Evolutionary conservation across 2,329 filamentous ascomycete species (phyloP), one percentile per base, ranked within the genome.

Genomic region (Ustilaginoidea virens): DNA sequence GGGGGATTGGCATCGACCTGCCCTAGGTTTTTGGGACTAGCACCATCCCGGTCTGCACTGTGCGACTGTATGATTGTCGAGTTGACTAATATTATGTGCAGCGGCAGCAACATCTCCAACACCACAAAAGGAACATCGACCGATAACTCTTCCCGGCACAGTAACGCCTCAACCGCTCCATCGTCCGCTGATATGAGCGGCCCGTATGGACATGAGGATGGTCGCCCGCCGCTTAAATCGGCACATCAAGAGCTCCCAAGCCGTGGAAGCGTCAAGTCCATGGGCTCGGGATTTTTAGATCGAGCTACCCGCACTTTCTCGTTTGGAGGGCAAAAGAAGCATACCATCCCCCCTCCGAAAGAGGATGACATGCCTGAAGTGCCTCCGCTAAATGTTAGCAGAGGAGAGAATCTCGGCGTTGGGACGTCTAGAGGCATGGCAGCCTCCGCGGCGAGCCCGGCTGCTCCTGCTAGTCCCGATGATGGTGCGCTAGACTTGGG

Each of bases 81-180:
- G 13, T 25, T 13, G 17, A 13, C 24, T 5, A 7, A 9, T 25
- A 11, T n/a, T n/a, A n/a, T 20, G 7, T 17, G 40, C 46, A 71
- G 66, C 43, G 66, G 63, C 48, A 72, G 67, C 52, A 66, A 66
- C 39, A 63, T 67, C 24, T 72, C 68, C 41, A 72, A 70, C 47
- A 70, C 64, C 21, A 73, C 68, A 34, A 69, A 72, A 49, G 65
- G 65, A 34, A 60, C 60, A 28, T 70, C 66, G 30, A 66, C 62
- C 38, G 69, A 73, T 48, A 67, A 65, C 40, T 73, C 68, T 19
- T 74, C 69, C 28, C 63, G 68, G 43, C 65, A 73, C 45, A 73
- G 69, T 48, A 69, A 69, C 48, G 63, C 60, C 29, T 73, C 69
- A n/a, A 73, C 69, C 21, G 58, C 69, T 20, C 66, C 69, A 9